Evolutionary conservation across 2,329 filamentous ascomycete genomes (phyloP), one percentile per base, ranked within the genome.

Genomic region (Penicillium sp.): DNA sequence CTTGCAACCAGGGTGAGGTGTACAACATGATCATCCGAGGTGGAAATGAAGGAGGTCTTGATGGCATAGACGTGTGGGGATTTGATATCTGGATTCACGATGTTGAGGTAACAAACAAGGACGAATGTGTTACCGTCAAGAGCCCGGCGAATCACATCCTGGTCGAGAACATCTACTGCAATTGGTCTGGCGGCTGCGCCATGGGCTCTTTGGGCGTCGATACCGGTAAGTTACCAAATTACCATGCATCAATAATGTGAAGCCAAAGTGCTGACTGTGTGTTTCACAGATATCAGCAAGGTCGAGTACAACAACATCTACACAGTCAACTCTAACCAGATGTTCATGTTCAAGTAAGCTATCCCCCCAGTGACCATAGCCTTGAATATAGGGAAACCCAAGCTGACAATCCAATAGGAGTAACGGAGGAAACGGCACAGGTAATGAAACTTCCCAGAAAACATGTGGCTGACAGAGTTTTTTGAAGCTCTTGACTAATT

Each of bases 261-360:
- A 13, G 21, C 10, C 3, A 27, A 13, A 7, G 1, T 42, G 26
- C 55, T 51, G 8, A 54, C 47, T 29, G 27, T 4, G 21, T 16
- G 14, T 14, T 4, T 21, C 5, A 29, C 14, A 58, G 56, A 79
- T 56, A 81, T 85, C 65, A 78, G 78, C 33, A 71, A 82, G 57
- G 76, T 86, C 55, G 67, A 73, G 19, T 86, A 85, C 72, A 71
- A 74, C 61, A 84, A 85, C 65, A 67, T 86, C 56, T 86, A 86
- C 74, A 85, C 83, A 14, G 79, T 76, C 69, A 74, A 78, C 19
- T 81, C 79, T 11, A 86, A 86, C 75, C 82, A 86, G 64, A 85
- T 85, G 83, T 79, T 81, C 69, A 83, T 84, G 81, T 80, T 86
- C 74, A 87, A 86, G 70, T 81, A 78, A 39, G 82, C 83, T 76